Percentiles rank a stretch among this genome's conserved stretches.
Evolutionary conservation across 2,329 filamentous ascomycete species (phyloP).

Genomic region (Neonectria hederae): DNA sequence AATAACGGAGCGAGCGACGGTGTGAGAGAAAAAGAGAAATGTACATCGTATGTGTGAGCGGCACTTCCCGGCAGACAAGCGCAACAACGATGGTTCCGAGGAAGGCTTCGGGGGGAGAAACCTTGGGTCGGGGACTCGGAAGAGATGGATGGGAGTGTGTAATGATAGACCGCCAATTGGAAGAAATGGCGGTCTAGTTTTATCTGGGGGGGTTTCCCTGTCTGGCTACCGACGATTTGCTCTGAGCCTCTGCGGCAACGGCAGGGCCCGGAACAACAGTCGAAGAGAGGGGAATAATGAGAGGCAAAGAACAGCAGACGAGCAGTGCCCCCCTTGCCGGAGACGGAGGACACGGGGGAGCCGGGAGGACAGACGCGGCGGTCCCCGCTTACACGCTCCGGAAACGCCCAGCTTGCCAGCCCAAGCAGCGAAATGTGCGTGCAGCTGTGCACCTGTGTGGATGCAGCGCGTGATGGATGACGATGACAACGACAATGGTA

Average conservation of each 20-base stretch:
- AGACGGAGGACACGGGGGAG: not conserved
- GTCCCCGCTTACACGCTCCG: not conserved
- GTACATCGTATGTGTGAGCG: conserved; percentile 6
- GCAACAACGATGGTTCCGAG: conserved; percentile 14
- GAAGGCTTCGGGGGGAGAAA: conserved; percentile 6
- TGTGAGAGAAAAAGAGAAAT: not conserved
- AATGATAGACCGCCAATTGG: conserved; percentile 48
- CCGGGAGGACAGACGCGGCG: not conserved
- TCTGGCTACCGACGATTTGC: conserved; percentile 33
- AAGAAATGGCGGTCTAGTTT: conserved; percentile 45
- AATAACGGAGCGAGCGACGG: conserved; percentile 11
- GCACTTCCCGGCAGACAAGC: conserved; percentile 14
- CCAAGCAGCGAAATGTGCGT: not conserved
- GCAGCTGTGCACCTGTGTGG: not conserved
- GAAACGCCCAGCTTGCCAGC: not conserved
- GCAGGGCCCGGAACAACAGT: conserved; percentile 26
- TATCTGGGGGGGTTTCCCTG: conserved; percentile 10
- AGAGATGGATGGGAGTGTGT: conserved; percentile 33
- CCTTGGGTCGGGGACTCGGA: conserved; percentile 1
- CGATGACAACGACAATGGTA: conserved; percentile 27
- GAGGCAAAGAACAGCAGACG: conserved; percentile 6
- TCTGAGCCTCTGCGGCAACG: conserved; percentile 13
- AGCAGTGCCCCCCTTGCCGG: not conserved
- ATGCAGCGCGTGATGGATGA: conserved; percentile 33
- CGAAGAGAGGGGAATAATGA: conserved; percentile 24